Conservation (phyloP, 176 grass and related monocot genomes). For the Puya raimondii region DNA sequence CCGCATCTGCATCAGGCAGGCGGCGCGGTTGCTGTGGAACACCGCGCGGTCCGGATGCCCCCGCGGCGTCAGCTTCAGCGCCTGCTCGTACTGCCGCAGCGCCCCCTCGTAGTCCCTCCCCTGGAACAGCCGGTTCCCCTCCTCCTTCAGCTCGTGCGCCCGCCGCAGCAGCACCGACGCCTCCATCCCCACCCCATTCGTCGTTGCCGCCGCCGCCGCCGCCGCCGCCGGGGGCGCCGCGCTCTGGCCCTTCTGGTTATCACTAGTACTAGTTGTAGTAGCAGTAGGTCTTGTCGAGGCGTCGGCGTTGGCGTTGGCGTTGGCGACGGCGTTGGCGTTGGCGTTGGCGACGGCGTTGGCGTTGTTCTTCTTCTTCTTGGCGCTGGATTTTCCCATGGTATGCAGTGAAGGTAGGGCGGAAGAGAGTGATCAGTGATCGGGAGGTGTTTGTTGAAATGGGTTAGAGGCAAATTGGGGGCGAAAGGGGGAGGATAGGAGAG, state of each 20-base stretch:
- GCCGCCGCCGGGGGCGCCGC: constrained; percentile 2
- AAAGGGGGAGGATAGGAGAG: background rate
- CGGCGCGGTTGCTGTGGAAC: constrained; percentile 94
- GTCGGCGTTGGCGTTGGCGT: constrained; percentile 5
- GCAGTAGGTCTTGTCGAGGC: background rate
- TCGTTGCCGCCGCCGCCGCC: background rate
- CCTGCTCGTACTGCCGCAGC: constrained; percentile 85
- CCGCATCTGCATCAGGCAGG: constrained; percentile 91
- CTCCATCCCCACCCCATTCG: constrained; percentile 27
- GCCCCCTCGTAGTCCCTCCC: constrained; percentile 64
- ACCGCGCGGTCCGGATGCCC: constrained; percentile 75
- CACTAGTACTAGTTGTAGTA: constrained; percentile 3
- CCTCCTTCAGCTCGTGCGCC: constrained; percentile 91
- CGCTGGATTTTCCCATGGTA: constrained; percentile 84
- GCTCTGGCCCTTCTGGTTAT: background rate
- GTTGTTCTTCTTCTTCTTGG: constrained; percentile 63
- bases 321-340: no score
- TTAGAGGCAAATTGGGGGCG: background rate
- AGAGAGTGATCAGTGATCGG: background rate
- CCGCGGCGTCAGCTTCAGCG: constrained; percentile 60
- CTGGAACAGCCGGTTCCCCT: constrained; percentile 94
- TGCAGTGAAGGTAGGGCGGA: constrained; percentile 15
- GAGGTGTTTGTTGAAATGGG: background rate
- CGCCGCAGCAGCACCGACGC: constrained; percentile 41
- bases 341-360: background rate